Conservation (phyloP, 306 rosid species). For the Luffa acutangula region DNA sequence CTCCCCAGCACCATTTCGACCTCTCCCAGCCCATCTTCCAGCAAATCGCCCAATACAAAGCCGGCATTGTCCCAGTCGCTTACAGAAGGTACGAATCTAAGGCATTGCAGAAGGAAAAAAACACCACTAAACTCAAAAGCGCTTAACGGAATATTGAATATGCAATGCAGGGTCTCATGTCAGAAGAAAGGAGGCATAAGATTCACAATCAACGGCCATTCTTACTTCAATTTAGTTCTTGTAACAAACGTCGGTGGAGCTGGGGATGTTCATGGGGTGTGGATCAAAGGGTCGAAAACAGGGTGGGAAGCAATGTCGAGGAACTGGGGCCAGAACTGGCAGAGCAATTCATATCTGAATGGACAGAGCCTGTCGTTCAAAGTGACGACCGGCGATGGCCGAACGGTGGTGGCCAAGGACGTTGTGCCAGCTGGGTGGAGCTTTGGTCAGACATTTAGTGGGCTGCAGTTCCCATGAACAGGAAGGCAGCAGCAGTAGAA, state of each 20-base stretch:
- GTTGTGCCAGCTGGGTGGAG: constrained; percentile 53
- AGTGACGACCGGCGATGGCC: constrained; percentile 60
- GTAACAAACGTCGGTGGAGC: constrained; percentile 78
- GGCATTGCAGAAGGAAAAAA: not conserved
- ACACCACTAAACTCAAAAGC: too few relatives aligned
- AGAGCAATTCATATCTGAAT: constrained; percentile 48
- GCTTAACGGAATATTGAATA: too few relatives aligned
- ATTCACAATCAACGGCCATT: constrained; percentile 74
- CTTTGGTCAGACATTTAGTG: constrained; percentile 62
- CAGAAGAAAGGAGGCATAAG: constrained; percentile 62
- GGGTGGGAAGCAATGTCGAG: constrained; percentile 62
- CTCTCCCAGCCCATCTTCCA: constrained; percentile 64
- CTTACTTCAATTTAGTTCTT: constrained; percentile 60
- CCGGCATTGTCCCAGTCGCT: constrained; percentile 64
- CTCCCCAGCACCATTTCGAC: constrained; percentile 75
- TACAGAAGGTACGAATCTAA: constrained; percentile 36
- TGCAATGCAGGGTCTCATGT: constrained; percentile 43
- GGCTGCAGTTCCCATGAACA: constrained; percentile 35
- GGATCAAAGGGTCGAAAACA: constrained; percentile 67
- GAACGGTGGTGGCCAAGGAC: constrained; percentile 31
- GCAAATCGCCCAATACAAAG: constrained; percentile 50
- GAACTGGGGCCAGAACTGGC: constrained; percentile 94
- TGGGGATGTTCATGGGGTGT: constrained; percentile 61
- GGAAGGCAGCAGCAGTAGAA: not conserved
- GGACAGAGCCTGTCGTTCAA: constrained; percentile 69